Conservation (phyloP, 2,329 filamentous ascomycete genomes). For the Nigrospora osmanthi region DNA sequence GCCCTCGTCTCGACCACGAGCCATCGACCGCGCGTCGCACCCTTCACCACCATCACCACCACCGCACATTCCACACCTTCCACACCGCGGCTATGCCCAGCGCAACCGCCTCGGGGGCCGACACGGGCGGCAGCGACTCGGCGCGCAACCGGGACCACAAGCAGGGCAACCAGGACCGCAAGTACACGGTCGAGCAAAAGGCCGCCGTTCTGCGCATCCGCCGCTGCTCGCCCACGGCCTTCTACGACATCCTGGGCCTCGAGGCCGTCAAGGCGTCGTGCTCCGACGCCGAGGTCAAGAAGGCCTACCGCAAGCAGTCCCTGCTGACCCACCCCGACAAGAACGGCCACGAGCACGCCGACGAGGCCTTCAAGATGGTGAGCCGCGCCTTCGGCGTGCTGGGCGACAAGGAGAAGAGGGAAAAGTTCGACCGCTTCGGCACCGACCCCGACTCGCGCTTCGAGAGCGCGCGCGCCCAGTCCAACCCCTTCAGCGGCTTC, state of each 20-base stretch:
- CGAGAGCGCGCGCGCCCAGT: slow-evolving; percentile 49
- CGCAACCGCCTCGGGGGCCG: slow-evolving; percentile 47
- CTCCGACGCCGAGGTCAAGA: slow-evolving; percentile 85
- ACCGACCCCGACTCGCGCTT: slow-evolving; percentile 90
- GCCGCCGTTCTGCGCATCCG: slow-evolving; percentile 84
- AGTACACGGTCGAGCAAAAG: slow-evolving; percentile 85
- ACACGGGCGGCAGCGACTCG: slow-evolving; percentile 28
- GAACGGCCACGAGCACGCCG: slow-evolving; percentile 90
- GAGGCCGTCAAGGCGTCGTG: slow-evolving; percentile 55
- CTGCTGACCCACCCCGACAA: slow-evolving; percentile 97
- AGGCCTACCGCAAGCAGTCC: slow-evolving; percentile 92
- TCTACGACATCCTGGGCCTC: slow-evolving; percentile 88
- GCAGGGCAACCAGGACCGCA: slow-evolving; percentile 67
- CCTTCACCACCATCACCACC: too few species aligned
- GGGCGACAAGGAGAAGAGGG: slow-evolving; percentile 87
- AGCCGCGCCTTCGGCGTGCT: slow-evolving; percentile 87
- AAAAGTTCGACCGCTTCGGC: slow-evolving; percentile 80
- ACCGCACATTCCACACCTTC: background rate
- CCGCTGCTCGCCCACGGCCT: slow-evolving; percentile 75
- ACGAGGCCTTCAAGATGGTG: slow-evolving; percentile 98
- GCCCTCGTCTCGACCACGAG: too few species aligned
- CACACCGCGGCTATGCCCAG: slow-evolving; percentile 28
- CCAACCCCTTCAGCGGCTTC: slow-evolving; percentile 54
- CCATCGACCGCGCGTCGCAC: too few species aligned
- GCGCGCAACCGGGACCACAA: slow-evolving; percentile 58